Evolutionary conservation across 176 grass and related monocot species (phyloP).

Genomic region (Bonia amplexicaulis): DNA sequence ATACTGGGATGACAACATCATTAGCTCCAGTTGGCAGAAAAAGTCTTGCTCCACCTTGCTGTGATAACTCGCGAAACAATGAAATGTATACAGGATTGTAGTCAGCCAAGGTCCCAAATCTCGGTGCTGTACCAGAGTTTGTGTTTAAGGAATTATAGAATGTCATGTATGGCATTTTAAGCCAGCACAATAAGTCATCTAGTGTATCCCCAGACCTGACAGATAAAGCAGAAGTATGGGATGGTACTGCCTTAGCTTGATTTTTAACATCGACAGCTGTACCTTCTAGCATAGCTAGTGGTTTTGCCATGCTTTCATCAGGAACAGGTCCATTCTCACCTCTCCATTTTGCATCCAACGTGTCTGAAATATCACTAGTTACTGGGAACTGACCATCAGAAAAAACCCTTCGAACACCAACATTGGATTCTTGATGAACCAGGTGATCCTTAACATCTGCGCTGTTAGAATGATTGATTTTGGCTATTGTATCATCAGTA

Average conservation of each 20-base stretch:
- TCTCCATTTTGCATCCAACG: constrained; percentile 88
- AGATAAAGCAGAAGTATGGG: constrained; percentile 37
- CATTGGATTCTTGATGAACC: constrained; percentile 40
- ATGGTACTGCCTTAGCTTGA: constrained; percentile 30
- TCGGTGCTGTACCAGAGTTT: constrained; percentile 46
- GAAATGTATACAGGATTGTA: constrained; percentile 59
- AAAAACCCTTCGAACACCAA: constrained; percentile 50
- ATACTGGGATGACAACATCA: constrained; percentile 77
- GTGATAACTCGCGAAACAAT: constrained; percentile 66
- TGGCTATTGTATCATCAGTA: constrained; percentile 18
- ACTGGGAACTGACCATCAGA: constrained; percentile 72
- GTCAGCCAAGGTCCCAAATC: constrained; percentile 56
- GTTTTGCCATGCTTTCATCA: constrained; percentile 47
- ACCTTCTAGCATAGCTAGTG: constrained; percentile 36
- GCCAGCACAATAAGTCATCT: constrained; percentile 59
- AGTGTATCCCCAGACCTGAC: constrained; percentile 48
- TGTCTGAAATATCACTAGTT: constrained; percentile 62
- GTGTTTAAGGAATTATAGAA: constrained; percentile 66
- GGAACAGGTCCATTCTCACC: constrained; percentile 57
- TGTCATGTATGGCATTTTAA: constrained; percentile 66
- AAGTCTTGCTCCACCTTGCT: constrained; percentile 58
- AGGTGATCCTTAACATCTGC: constrained; percentile 38
- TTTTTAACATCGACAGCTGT: constrained; percentile 32
- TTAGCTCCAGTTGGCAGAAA: constrained; percentile 73
- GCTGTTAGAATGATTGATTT: constrained; percentile 40